Base-by-base conservation (phyloP, 768 basidiomycete genomes). In the Dendrothele bispora region DNA sequence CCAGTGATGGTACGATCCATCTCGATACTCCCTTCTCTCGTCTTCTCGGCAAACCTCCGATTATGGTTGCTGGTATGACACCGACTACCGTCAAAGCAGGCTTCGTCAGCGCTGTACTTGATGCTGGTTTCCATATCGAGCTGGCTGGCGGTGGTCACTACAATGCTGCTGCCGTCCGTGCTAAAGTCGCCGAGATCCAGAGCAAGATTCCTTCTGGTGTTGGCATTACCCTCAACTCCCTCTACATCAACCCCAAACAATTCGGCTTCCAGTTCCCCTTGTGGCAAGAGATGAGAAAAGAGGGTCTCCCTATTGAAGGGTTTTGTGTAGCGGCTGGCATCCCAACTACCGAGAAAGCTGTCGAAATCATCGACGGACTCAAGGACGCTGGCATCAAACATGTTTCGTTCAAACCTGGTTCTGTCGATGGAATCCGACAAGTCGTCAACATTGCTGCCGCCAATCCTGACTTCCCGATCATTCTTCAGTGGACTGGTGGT, bases 31-130 rank as follows among this genome's bases (percentile, higher is more conserved):
- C 93, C 4, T 95, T 98, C 79, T 95, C 95, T 41, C 90, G 97
- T 50, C 80, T 99, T 36, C 69, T 99, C 35, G 92, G 93, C 58
- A 99, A 98, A 71, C 85, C 97, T 3, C 97, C 97, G 27, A 88
- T 99, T 68, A 98, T 98, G 97, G 94, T 99, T 30, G 95, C 95
- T 40, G 97, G 97, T 50, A 98, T 99, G 97, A 99, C 97, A 0
- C 97, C 97, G 0, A 88, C 88, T 1, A 99, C 97, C 26, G 97
- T 99, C 55, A 87, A 95, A 64, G 87, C 87, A 26, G 94, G 94
- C 15, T 95, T 98, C 65, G 95, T 98, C 59, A 85, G 86, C 50
- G 95, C 97, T 7, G 80, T 95, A 38, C 83, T 97, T 56, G 80
- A 86, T 53, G 95, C 97, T 22, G 95, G 95, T 1, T 98, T 87